Evolutionary conservation across 495 filamentous ascomycete genomes (phyloP).

Genomic region (Tuber calosporum): DNA sequence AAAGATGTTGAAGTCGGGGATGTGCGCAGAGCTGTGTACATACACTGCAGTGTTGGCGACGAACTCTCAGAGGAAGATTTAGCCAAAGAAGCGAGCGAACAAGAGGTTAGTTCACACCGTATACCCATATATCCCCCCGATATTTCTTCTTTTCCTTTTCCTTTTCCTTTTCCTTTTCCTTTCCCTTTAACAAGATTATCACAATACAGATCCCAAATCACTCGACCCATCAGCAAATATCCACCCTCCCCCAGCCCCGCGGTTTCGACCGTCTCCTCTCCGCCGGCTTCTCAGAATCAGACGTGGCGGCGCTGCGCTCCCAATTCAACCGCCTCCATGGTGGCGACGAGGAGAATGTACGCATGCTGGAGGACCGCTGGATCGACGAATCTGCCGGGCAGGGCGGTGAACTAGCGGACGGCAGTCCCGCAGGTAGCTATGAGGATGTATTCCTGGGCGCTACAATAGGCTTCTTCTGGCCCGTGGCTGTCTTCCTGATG

Average conservation of each 20-base stretch:
- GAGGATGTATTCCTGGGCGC: constrained; percentile 86
- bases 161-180: background rate
- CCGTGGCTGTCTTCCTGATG: constrained; percentile 69
- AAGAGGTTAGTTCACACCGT: constrained; percentile 7
- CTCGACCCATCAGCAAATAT: constrained; percentile 58
- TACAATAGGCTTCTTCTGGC: constrained; percentile 90
- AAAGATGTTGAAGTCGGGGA: constrained; percentile 28
- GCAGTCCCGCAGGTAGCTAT: constrained; percentile 48
- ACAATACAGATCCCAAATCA: constrained; percentile 45
- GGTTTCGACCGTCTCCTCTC: constrained; percentile 83
- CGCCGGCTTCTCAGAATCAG: constrained; percentile 69
- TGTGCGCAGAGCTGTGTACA: constrained; percentile 14
- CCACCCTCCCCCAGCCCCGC: constrained; percentile 35
- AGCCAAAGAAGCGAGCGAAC: constrained; percentile 53
- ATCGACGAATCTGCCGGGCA: constrained; percentile 57
- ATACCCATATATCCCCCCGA: background rate
- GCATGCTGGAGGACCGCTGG: constrained; percentile 79
- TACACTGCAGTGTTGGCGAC: constrained; percentile 78
- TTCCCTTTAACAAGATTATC: background rate
- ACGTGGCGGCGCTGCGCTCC: constrained; percentile 71
- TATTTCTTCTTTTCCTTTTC: background rate
- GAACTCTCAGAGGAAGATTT: constrained; percentile 62
- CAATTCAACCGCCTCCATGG: constrained; percentile 74
- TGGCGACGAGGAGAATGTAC: constrained; percentile 50
- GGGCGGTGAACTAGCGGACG: constrained; percentile 46